Percentiles rank a stretch among this genome's conserved stretches.
Evolutionary conservation across 2,329 filamentous ascomycete genomes (phyloP).

Genomic region (Rhinocladiella similis): DNA sequence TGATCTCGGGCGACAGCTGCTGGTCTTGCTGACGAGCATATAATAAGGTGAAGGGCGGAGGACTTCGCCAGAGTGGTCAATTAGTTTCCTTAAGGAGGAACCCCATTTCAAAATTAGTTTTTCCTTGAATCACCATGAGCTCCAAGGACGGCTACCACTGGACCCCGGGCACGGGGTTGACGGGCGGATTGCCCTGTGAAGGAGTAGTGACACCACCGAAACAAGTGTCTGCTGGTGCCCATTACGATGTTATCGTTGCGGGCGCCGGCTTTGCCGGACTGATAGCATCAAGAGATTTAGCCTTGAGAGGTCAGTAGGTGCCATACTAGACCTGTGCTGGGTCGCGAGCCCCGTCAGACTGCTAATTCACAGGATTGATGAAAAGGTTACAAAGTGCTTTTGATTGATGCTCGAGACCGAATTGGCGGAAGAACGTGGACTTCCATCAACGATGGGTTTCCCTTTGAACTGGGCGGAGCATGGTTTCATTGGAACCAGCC

Average conservation of each 20-base stretch:
- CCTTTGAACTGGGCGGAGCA: slow-evolving; percentile 52
- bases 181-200: not conserved
- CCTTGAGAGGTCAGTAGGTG: slow-evolving; percentile 33
- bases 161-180: not conserved
- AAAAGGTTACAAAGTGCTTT: no score
- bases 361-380: no score
- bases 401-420: slow-evolving; percentile 50
- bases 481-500: slow-evolving; percentile 50
- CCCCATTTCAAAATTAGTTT: no score
- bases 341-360: no score
- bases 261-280: slow-evolving; percentile 37
- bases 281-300: slow-evolving; percentile 32
- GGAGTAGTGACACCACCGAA: not conserved
- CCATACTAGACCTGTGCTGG: no score
- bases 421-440: slow-evolving; percentile 52
- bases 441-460: slow-evolving; percentile 41
- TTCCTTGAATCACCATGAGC: not conserved
- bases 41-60: no score
- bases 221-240: not conserved
- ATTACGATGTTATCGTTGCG: slow-evolving; percentile 28
- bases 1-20: no score
- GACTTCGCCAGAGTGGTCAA: no score
- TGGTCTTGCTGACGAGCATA: no score
- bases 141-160: slow-evolving; percentile 45
- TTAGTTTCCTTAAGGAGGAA: no score